A percentile compares a stretch with the other conserved stretches of the same genome.
Conservation (phyloP, 2,329 filamentous ascomycete genomes). For the Grosmannia penicillata region DNA sequence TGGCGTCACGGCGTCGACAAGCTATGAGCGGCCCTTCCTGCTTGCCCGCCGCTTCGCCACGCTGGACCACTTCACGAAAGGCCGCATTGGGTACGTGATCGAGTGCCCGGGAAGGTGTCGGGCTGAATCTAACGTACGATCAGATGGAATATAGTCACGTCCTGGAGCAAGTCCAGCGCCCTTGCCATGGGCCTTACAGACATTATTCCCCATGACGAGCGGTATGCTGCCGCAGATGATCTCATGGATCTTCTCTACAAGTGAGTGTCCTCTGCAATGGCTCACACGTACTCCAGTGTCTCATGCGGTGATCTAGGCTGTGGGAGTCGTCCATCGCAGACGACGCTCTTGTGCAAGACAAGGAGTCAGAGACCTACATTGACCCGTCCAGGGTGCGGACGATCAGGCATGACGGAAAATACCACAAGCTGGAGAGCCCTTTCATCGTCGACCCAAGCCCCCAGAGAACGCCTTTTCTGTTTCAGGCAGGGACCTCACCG, state of each 20-base stretch:
- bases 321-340: constrained; percentile 8
- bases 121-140: too few relatives aligned
- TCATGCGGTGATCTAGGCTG: too few relatives aligned
- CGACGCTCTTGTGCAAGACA: constrained; percentile 8
- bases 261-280: not conserved
- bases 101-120: too few relatives aligned
- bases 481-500: constrained; percentile 9
- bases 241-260: constrained; percentile 11
- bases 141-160: constrained; percentile 25
- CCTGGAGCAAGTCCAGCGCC: constrained; percentile 10
- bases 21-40: constrained; percentile 10
- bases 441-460: constrained; percentile 4
- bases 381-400: constrained; percentile 7
- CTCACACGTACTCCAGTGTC: too few relatives aligned
- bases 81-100: too few relatives aligned
- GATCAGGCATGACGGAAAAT: constrained; percentile 8
- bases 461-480: not conserved
- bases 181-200: constrained; percentile 8
- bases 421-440: constrained; percentile 4
- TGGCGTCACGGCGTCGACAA: constrained; percentile 9
- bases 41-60: constrained; percentile 9
- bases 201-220: constrained; percentile 10
- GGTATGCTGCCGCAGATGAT: constrained; percentile 13
- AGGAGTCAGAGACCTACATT: constrained; percentile 1
- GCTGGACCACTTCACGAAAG: constrained; percentile 9